phyloP scores from a whole-genome alignment of 192 early-diverging fungal genomes.

The Coemansia sp. region DNA sequence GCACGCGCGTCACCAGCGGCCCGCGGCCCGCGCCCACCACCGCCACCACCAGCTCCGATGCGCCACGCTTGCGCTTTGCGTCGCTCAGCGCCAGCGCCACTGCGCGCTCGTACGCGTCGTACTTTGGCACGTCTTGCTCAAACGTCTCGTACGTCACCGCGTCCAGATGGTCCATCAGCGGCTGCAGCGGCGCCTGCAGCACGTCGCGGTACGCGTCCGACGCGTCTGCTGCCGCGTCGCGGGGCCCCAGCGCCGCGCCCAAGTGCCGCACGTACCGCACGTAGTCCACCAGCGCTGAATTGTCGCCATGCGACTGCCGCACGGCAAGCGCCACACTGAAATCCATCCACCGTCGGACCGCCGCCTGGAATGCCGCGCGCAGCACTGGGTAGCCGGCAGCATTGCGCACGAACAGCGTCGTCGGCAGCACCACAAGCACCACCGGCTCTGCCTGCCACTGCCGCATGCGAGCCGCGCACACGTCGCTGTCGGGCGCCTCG shows the following conservation, averaged over 20 bases:
- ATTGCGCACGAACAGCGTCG: constrained; percentile 71
- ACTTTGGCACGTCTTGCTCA: constrained; percentile 93
- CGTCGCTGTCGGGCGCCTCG: constrained; percentile 48
- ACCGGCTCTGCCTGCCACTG: constrained; percentile 90
- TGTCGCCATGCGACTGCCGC: background rate
- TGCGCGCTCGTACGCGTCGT: constrained; percentile 81
- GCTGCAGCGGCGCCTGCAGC: constrained; percentile 79
- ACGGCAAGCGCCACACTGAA: constrained; percentile 29
- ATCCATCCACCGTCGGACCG: constrained; percentile 29
- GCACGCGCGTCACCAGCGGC: constrained; percentile 83
- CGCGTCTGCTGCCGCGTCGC: constrained; percentile 18
- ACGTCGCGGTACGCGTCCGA: constrained; percentile 87
- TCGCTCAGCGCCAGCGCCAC: constrained; percentile 35
- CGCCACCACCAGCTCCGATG: constrained; percentile 60
- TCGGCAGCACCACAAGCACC: constrained; percentile 67
- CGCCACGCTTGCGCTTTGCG: background rate
- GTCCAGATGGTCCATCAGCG: constrained; percentile 92
- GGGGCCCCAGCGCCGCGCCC: constrained; percentile 52
- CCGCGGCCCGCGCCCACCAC: constrained; percentile 96
- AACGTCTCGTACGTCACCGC: constrained; percentile 93
- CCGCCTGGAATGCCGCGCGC: constrained; percentile 66
- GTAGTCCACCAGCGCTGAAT: background rate
- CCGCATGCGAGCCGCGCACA: constrained; percentile 6
- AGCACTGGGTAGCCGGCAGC: constrained; percentile 85
- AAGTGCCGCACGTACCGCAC: constrained; percentile 76